Percentiles rank a stretch among this genome's conserved stretches.
Conservation (phyloP, 306 rosid genomes). For the Medicago arabica region DNA sequence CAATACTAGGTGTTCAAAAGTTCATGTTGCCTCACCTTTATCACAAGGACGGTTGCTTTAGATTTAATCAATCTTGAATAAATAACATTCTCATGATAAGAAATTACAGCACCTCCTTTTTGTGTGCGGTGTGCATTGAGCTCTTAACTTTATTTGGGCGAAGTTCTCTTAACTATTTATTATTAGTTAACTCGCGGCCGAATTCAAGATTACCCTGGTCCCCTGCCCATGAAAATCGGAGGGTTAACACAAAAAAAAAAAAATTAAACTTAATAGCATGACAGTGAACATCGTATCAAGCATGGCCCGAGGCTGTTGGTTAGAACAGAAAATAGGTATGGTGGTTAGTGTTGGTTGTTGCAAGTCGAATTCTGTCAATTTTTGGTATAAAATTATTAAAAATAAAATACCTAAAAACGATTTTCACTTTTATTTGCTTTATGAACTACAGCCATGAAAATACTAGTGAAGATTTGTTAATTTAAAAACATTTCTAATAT, state of each 20-base stretch:
- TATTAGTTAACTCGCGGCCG: too few relatives aligned
- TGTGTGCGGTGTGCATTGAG: not conserved
- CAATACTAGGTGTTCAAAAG: conserved; percentile 7
- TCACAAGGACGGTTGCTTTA: conserved; percentile 36
- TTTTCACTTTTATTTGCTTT: not conserved
- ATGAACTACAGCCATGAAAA: not conserved
- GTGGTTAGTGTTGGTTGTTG: conserved; percentile 37
- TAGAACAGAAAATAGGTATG: not conserved
- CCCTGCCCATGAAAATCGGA: too few relatives aligned
- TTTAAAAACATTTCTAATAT: too few relatives aligned
- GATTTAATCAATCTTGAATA: conserved; percentile 40
- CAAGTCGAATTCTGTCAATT: conserved; percentile 19
- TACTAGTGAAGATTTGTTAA: not conserved
- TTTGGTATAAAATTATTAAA: not conserved
- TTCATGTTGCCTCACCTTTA: conserved; percentile 45
- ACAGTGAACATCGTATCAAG: conserved; percentile 19
- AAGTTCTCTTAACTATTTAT: not conserved
- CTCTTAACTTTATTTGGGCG: too few relatives aligned
- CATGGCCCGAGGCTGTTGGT: conserved; percentile 24
- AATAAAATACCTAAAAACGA: not conserved
- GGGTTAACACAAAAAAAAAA: not conserved
- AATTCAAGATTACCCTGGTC: too few relatives aligned
- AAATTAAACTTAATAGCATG: not conserved
- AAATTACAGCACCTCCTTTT: conserved; percentile 12
- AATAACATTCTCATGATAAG: conserved; percentile 26